Conservation (phyloP, 2,329 filamentous ascomycete species). For the Nemania bipapillata region DNA sequence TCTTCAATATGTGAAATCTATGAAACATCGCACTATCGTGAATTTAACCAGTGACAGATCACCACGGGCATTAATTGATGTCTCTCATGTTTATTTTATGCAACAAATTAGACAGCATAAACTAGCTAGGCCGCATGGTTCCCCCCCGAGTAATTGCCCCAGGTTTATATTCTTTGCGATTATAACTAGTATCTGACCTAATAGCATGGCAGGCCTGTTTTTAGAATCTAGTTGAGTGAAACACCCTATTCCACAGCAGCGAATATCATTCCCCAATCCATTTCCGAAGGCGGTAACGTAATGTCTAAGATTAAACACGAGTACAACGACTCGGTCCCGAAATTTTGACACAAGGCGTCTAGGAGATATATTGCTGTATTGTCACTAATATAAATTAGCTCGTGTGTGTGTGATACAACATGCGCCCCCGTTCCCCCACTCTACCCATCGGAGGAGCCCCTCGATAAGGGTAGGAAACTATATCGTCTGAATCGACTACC, state of each 20-base stretch:
- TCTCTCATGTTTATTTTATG: not conserved
- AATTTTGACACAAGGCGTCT: too few relatives aligned
- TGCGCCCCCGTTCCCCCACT: not conserved
- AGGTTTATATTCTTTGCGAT: too few relatives aligned
- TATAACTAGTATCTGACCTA: too few relatives aligned
- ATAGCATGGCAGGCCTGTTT: too few relatives aligned
- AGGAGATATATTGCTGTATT: not conserved
- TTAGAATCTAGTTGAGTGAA: too few relatives aligned
- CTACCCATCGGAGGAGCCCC: not conserved
- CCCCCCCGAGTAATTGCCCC: not conserved
- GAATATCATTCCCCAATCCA: too few relatives aligned
- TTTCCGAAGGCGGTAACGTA: too few relatives aligned
- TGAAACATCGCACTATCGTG: not conserved
- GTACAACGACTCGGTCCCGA: too few relatives aligned
- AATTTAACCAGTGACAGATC: not conserved
- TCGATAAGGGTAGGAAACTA: not conserved
- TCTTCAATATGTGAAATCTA: not conserved
- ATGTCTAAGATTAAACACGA: too few relatives aligned
- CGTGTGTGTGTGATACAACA: not conserved
- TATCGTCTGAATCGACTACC: not conserved
- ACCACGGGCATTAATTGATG: not conserved
- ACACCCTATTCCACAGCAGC: too few relatives aligned
- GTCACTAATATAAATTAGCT: not conserved
- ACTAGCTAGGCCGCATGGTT: not conserved
- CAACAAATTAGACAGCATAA: not conserved